phyloP scores from a whole-genome alignment of 2,329 filamentous ascomycete genomes.

The Scedosporium apiospermum region DNA sequence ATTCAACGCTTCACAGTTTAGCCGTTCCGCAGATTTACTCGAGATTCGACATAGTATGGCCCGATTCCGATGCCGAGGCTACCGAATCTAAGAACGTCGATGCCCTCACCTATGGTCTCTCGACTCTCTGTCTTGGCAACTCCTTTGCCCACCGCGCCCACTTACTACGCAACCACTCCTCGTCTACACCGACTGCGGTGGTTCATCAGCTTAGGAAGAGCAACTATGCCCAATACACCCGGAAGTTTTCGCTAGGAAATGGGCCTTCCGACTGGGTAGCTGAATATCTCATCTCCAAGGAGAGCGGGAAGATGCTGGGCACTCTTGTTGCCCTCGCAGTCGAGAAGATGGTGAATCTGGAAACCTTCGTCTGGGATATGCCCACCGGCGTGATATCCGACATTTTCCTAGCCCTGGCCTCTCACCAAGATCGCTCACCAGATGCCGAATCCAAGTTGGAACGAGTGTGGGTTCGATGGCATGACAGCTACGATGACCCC shows the following conservation, averaged over 20 bases:
- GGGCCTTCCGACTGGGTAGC: slow-evolving; percentile 69
- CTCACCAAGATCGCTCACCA: slow-evolving; percentile 47
- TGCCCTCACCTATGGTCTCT: slow-evolving; percentile 71
- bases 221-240: slow-evolving; percentile 68
- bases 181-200: background rate
- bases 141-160: slow-evolving; percentile 28
- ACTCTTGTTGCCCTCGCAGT: slow-evolving; percentile 71
- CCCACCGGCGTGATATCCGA: slow-evolving; percentile 73
- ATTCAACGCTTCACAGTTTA: slow-evolving; percentile 66
- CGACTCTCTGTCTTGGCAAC: slow-evolving; percentile 65
- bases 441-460: slow-evolving; percentile 42
- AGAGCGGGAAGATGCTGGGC: slow-evolving; percentile 81
- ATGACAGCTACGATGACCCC: slow-evolving; percentile 54
- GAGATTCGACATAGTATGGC: slow-evolving; percentile 83
- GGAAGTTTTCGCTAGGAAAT: slow-evolving; percentile 79
- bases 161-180: slow-evolving; percentile 19
- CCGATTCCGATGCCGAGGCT: slow-evolving; percentile 54
- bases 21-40: slow-evolving; percentile 74
- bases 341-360: slow-evolving; percentile 72
- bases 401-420: slow-evolving; percentile 70
- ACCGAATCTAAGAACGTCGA: slow-evolving; percentile 67
- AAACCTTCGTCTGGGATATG: slow-evolving; percentile 84
- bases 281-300: slow-evolving; percentile 74
- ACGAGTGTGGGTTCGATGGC: slow-evolving; percentile 73
- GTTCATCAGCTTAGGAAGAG: slow-evolving; percentile 29